Conservation (phyloP, 148 eudicot genomes). For the Amaranthus palmeri region DNA sequence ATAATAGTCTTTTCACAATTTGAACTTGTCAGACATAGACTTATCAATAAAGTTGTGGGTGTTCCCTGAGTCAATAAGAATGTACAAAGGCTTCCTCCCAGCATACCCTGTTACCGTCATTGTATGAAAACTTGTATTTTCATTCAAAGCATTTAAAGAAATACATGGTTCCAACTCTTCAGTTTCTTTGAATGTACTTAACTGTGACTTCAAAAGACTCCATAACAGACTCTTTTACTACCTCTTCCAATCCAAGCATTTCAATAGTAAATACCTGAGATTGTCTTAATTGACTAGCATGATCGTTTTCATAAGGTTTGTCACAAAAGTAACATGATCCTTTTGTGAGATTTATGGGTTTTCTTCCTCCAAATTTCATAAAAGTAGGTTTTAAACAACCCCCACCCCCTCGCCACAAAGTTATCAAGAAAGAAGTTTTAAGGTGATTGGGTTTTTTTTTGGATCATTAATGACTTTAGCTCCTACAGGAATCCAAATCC, state of each 20-base stretch:
- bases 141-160: background rate
- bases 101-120: background rate
- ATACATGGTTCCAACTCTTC: background rate
- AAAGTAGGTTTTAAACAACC: background rate
- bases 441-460: background rate
- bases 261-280: background rate
- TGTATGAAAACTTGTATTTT: background rate
- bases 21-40: background rate
- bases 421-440: background rate
- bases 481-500: background rate
- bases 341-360: no score
- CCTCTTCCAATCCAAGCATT: background rate
- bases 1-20: background rate
- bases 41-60: background rate
- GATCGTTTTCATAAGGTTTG: background rate
- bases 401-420: background rate
- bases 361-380: background rate
- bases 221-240: background rate
- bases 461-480: background rate
- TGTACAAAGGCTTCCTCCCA: background rate
- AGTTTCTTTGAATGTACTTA: background rate
- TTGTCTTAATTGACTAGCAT: background rate
- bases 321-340: background rate
- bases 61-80: background rate
- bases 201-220: background rate